Evolutionary conservation across 176 grass and related monocot species (phyloP).

Genomic region (Rhynchospora breviuscula): DNA sequence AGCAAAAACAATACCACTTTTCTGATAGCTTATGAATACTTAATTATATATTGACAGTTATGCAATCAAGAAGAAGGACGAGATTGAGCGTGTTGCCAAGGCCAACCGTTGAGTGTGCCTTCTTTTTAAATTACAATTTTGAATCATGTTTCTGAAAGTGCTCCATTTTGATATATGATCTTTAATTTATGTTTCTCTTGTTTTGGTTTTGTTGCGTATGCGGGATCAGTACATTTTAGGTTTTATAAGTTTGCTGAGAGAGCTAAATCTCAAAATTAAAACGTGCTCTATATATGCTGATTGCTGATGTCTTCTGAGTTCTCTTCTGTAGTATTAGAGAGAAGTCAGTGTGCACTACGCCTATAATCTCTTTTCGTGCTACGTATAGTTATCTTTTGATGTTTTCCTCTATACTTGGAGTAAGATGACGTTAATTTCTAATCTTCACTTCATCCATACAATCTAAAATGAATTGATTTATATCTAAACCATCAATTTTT

Average conservation of each 20-base stretch:
- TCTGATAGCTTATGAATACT: not conserved
- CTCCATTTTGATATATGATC: not conserved
- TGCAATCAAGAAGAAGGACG: slow-evolving; percentile 59
- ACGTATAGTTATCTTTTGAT: too few relatives aligned
- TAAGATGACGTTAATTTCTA: too few relatives aligned
- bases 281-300: not conserved
- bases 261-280: not conserved
- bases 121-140: not conserved
- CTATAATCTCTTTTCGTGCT: not conserved
- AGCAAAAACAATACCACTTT: not conserved
- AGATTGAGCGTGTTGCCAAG: slow-evolving; percentile 45
- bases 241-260: not conserved
- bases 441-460: too few relatives aligned
- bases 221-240: not conserved
- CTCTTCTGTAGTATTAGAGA: too few relatives aligned
- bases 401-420: too few relatives aligned
- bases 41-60: slow-evolving; percentile 25
- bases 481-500: too few relatives aligned
- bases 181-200: not conserved
- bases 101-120: slow-evolving; percentile 26
- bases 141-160: not conserved
- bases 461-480: too few relatives aligned
- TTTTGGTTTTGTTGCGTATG: not conserved
- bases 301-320: too few relatives aligned
- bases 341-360: too few relatives aligned